A percentile compares a stretch with the other conserved stretches of the same genome.
These are phyloP conservation scores for Lathyrus oleraceus DNA, from an alignment of 306 rosid genomes.

Conservation along the genomic window DNA sequence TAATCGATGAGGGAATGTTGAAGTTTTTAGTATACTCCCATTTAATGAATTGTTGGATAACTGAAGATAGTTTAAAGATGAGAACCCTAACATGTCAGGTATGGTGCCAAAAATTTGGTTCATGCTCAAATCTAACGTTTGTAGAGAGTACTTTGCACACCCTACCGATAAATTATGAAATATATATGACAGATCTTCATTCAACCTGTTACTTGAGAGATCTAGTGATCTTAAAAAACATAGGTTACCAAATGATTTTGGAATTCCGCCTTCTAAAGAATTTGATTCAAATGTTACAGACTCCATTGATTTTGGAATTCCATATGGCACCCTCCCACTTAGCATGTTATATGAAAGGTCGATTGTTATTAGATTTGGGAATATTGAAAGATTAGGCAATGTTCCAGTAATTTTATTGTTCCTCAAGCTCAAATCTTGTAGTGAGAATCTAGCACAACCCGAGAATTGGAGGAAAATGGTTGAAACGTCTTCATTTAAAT, in stretches of 20 bases:
- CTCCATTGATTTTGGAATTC: too few relatives aligned
- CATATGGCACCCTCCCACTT: too few relatives aligned
- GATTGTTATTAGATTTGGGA: too few relatives aligned
- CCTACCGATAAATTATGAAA: neutral
- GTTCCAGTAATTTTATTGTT: conserved; percentile 3
- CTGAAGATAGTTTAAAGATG: too few relatives aligned
- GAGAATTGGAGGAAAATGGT: conserved; percentile 23
- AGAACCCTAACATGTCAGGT: neutral
- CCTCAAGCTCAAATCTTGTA: neutral
- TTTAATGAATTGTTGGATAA: too few relatives aligned
- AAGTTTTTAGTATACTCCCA: too few relatives aligned
- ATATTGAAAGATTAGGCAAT: conserved; percentile 1
- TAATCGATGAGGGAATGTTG: too few relatives aligned
- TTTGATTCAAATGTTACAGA: too few relatives aligned
- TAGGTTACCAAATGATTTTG: neutral
- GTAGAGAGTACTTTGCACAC: conserved; percentile 10
- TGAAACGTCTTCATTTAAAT: neutral
- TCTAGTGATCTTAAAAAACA: neutral
- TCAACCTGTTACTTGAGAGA: neutral
- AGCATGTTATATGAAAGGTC: too few relatives aligned
- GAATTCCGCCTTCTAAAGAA: neutral
- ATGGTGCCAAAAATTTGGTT: conserved; percentile 26
- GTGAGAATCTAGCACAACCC: conserved; percentile 26
- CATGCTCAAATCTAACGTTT: neutral
- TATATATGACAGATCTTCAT: neutral